Evolutionary conservation across 306 rosid genomes (phyloP).

Genomic region (Medicago truncatula): DNA sequence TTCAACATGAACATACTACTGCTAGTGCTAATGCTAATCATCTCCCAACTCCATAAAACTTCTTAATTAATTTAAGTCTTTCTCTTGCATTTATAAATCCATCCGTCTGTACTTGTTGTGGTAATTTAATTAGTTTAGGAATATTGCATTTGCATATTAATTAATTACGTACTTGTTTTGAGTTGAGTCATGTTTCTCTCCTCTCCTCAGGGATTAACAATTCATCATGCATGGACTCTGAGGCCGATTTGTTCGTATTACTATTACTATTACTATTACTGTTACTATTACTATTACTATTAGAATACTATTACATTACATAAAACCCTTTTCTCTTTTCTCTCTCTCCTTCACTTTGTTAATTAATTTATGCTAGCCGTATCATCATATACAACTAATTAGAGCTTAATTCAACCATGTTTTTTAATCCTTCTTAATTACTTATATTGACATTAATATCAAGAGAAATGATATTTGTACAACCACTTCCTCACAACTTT

Average conservation of each 20-base stretch:
- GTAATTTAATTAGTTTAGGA: conserved; percentile 21
- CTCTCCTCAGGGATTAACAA: not conserved
- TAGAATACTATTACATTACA: no score
- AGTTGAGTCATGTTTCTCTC: not conserved
- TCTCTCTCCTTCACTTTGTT: not conserved
- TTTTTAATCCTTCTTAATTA: no score
- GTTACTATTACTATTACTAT: not conserved
- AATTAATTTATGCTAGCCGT: not conserved
- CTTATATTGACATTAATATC: no score
- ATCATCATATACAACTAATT: no score
- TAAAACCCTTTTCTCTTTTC: not conserved
- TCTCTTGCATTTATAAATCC: not conserved
- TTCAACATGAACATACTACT: not conserved
- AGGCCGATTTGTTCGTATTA: not conserved
- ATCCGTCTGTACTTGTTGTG: not conserved
- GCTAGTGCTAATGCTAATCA: not conserved
- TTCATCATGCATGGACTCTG: not conserved
- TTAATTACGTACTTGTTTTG: not conserved
- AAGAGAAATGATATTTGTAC: no score
- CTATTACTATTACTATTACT: not conserved
- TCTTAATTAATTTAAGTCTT: not conserved
- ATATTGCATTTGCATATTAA: conserved; percentile 4
- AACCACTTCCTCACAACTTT: no score
- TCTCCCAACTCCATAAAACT: not conserved
- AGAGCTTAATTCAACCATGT: not conserved